Base-by-base conservation (phyloP, 306 rosid species). In the Lathyrus oleraceus region DNA sequence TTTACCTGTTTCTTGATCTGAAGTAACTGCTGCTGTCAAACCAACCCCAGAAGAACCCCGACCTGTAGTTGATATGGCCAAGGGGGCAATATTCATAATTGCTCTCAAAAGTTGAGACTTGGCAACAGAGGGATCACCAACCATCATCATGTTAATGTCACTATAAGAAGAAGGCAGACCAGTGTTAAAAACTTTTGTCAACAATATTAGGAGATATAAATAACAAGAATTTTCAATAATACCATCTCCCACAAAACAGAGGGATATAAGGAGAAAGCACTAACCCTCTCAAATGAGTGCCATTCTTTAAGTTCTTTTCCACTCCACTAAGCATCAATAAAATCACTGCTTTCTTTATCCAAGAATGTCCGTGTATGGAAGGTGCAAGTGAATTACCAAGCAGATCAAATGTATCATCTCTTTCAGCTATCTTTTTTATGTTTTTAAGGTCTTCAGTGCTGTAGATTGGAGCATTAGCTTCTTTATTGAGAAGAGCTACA, bases 111-210 rank as follows among this genome's bases (percentile, higher is more conserved):
- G 97, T 76, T 95, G 99, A 79, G 99, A 95, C 86, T 95, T 95
- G 30, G 99, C 99, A 78, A 95, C 99, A 73, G 99, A 95, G 49
- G 99, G 97, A 83, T 94, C 97, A 35, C 99, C 99, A 69, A 94
- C 99, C 99, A 94, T 94, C 99, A 94, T 94, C 99, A 94, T 94
- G 86, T 94, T 94, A 58, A 95, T 89, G 86, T 95, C 99, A 65
- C 99, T 95, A 27, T 71, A 83, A 63, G 39, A 70, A 70, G 71
- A 79, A 38, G 69, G 62, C 30, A 68, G 13, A 16, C 27, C n/a
- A 39, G 64, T 38, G 27, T 78, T 56, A 49, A 19, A 39, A 69
- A 54, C 71, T 62, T 25, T 62, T 25, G 16, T 20, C 32, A 72
- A 51, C 67, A 74, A 63, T 65, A 61, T 39, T 35, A 39, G 38